Base-by-base conservation (phyloP, 768 basidiomycete species). In the Suillus hirtellus region DNA sequence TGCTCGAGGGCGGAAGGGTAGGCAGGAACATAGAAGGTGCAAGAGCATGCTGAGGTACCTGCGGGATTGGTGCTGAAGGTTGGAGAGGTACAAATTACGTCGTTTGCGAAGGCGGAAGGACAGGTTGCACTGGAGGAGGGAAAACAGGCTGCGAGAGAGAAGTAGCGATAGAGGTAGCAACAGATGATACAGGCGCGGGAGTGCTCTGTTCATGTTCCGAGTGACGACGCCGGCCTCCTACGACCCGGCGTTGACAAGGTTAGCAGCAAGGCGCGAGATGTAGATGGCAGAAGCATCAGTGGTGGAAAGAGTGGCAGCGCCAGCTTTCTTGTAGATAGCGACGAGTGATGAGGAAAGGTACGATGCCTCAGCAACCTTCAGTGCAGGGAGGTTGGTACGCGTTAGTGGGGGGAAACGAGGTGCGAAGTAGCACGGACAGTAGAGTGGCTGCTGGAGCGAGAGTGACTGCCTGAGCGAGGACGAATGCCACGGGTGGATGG, bases 291-390 rank as follows among this genome's bases (percentile, higher is more conserved):
- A n/a, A n/a, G n/a, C n/a, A n/a, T n/a, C n/a, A n/a, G n/a, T n/a
- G n/a, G n/a, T n/a, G n/a, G n/a, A n/a, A n/a, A n/a, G n/a, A n/a
- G n/a, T n/a, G n/a, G n/a, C 79, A 61, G 77, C 80, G 50, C 89
- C 89, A 61, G 86, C 79, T 82, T 96, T 95, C 86, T 91, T 93
- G 89, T 95, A 93, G 69, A 95, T 82, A 54, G 80, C 80, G 72
- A 87, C 78, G 68, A 98, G 86, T 52, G 85, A 81, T 67, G 86
- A 82, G 59, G 84, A 79, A 66, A 92, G 82, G 61, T 86, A 82
- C 71, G 84, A 78, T 67, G 86, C 79, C 67, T 97, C 94, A 64
- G 86, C 86, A 60, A 85, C 73, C 79, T 91, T 92, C 76, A 93
- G 78, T 68, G 95, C 89, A 67, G 95, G 90, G 65, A 35, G 1